Evolutionary conservation across 2,329 filamentous ascomycete species (phyloP).

Genomic region (Penicillium sp.): DNA sequence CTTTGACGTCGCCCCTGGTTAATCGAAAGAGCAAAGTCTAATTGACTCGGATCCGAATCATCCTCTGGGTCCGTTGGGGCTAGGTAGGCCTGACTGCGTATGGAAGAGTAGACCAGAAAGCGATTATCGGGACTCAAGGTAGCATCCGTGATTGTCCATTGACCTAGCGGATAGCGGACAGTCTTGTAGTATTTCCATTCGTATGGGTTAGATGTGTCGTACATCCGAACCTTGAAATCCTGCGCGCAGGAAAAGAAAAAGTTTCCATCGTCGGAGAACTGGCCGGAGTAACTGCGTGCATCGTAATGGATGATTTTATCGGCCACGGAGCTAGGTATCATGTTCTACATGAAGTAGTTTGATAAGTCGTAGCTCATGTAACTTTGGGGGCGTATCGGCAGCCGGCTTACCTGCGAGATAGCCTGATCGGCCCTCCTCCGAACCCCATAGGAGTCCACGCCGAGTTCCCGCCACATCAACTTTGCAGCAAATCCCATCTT

Average conservation of each 20-base stretch:
- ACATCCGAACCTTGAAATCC: conserved; percentile 94
- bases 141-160: conserved; percentile 96
- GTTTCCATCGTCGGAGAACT: conserved; percentile 95
- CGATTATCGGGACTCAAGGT: conserved; percentile 87
- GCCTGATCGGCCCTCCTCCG: conserved; percentile 63
- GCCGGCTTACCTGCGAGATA: conserved; percentile 60
- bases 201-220: conserved; percentile 93
- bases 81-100: conserved; percentile 78
- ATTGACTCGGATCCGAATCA: conserved; percentile 70
- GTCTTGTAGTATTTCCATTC: conserved; percentile 96
- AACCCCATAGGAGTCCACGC: conserved; percentile 59
- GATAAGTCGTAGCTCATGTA: neutral
- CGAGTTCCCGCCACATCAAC: conserved; percentile 79
- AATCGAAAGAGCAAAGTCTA: conserved; percentile 66
- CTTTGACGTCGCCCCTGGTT: conserved; percentile 37
- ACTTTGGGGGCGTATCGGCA: neutral
- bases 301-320: conserved; percentile 89
- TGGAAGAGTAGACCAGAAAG: conserved; percentile 88
- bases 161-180: conserved; percentile 76
- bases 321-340: conserved; percentile 74
- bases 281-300: conserved; percentile 84
- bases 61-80: conserved; percentile 84
- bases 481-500: conserved; percentile 63
- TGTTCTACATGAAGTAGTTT: conserved; percentile 49
- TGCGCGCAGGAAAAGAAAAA: conserved; percentile 94